phyloP scores from a whole-genome alignment of 345 rosid species.

The Hypericum androsaemum region DNA sequence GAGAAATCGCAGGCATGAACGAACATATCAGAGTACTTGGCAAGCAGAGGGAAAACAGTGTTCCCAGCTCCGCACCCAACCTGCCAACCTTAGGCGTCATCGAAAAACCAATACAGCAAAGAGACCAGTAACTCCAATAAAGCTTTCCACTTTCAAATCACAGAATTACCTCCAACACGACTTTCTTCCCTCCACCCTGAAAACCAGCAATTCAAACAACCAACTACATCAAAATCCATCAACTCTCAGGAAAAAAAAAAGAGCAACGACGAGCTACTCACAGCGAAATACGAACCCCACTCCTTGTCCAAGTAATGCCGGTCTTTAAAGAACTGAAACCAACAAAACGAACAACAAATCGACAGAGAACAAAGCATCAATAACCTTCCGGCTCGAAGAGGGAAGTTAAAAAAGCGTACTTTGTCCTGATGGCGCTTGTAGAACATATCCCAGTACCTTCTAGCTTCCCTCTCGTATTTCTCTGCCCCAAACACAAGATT shows the following conservation, averaged over 20 bases:
- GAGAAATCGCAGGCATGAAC: conserved; percentile 91
- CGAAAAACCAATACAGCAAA: neutral
- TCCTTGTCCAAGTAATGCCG: conserved; percentile 94
- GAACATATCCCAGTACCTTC: conserved; percentile 82
- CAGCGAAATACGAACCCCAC: conserved; percentile 72
- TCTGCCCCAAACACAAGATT: conserved; percentile 22
- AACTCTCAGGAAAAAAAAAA: neutral
- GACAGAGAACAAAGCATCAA: conserved; percentile 2
- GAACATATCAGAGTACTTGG: conserved; percentile 65
- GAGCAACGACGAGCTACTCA: conserved; percentile 27
- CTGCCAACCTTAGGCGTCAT: conserved; percentile 25
- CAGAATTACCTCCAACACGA: conserved; percentile 58
- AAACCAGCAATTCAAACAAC: conserved; percentile 6
- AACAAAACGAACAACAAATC: neutral
- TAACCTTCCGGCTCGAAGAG: neutral
- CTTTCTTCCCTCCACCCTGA: conserved; percentile 42
- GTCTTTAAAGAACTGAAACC: conserved; percentile 78
- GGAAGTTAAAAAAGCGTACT: conserved; percentile 16
- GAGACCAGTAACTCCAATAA: neutral
- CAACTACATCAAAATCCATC: conserved; percentile 3
- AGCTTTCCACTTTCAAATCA: too few relatives aligned
- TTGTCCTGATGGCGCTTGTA: conserved; percentile 77
- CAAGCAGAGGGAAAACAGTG: conserved; percentile 67
- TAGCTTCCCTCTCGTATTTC: conserved; percentile 80
- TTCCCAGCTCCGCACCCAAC: conserved; percentile 97